Evolutionary conservation across 176 grass and related monocot species (phyloP).

Genomic region (Bonia amplexicaulis): DNA sequence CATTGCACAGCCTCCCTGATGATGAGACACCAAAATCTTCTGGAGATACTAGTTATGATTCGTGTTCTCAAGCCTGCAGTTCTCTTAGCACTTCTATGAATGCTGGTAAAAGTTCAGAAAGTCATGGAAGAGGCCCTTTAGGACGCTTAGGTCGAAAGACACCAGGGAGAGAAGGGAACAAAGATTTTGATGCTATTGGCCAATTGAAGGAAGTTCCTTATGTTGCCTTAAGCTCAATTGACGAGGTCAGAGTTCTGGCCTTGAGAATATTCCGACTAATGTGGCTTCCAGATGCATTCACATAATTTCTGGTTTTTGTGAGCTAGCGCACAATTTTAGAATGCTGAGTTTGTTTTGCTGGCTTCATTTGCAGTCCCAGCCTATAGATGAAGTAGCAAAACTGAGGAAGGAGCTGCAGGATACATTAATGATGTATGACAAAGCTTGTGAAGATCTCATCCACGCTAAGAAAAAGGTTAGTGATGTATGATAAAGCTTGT

Average conservation of each 20-base stretch:
- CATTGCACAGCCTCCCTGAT: slow-evolving; percentile 25
- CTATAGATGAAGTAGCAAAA: slow-evolving; percentile 58
- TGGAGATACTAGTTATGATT: slow-evolving; percentile 12
- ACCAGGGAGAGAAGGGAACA: slow-evolving; percentile 25
- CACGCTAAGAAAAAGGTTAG: slow-evolving; percentile 57
- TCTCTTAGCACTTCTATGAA: slow-evolving; percentile 23
- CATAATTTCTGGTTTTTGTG: background rate
- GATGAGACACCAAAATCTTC: slow-evolving; percentile 26
- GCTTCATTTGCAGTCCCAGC: slow-evolving; percentile 44
- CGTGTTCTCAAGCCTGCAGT: slow-evolving; percentile 14
- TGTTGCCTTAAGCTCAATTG: slow-evolving; percentile 29
- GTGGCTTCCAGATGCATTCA: slow-evolving; percentile 4
- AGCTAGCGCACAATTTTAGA: background rate
- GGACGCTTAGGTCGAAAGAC: slow-evolving; percentile 34
- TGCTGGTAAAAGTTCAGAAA: slow-evolving; percentile 52
- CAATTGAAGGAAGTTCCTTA: slow-evolving; percentile 32
- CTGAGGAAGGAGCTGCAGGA: slow-evolving; percentile 54
- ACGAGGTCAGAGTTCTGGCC: slow-evolving; percentile 29
- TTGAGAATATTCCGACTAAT: slow-evolving; percentile 19
- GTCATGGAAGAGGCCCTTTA: slow-evolving; percentile 20
- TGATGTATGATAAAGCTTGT: background rate
- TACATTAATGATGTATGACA: slow-evolving; percentile 46
- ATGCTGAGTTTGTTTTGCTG: slow-evolving; percentile 23
- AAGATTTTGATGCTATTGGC: slow-evolving; percentile 10
- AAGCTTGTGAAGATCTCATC: slow-evolving; percentile 58